Evolutionary conservation across 768 basidiomycete species (phyloP), one percentile per base, ranked within the genome.

Genomic region (Suillus decipiens): DNA sequence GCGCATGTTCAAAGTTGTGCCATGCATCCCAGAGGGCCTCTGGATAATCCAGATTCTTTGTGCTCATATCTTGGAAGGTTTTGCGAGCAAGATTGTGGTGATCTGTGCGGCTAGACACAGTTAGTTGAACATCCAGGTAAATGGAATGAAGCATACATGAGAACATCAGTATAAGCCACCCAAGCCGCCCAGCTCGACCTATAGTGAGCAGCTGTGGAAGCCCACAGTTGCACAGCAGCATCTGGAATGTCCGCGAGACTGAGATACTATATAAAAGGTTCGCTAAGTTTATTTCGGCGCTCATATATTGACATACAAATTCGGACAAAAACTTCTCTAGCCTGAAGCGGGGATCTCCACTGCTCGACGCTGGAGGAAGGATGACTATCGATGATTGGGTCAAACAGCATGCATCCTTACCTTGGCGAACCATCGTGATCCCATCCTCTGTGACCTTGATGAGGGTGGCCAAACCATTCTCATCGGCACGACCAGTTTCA

Each of bases 1-100:
- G 82, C 4, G 90, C 77, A 66, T 93, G 86, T 72, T 98, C 96
- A 69, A 98, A 97, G n/a, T 82, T 77, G 19, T 89, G 70, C 92
- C 93, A 96, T 1, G 92, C 89, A 61, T 95, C 93, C 88, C 93
- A 96, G 9, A 99, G 79, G 11, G 89, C 90, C 74, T 99, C 96
- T 0, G 97, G 95, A 90, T 95, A 99, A 75, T 99, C 96, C 43
- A 99, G 69, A 57, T 89, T 85, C 72, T 90, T 90, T 50, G 80
- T 78, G 34, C 87, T 83, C 5, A 91, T 79, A 63, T 88, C 86
- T 47, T 78, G 75, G 73, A 93, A 96, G 8, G 86, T 77, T 28
- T 82, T 78, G 45, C 94, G 86, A 3, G 90, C 90, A 53, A 84
- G 77, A 17, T 86, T 82, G 59, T 86, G 77, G 66, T 78, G 79